These are phyloP conservation scores for Halophytophthora polymorphica DNA, from an alignment of 352 stramenopile species.

Conservation along the genomic window DNA sequence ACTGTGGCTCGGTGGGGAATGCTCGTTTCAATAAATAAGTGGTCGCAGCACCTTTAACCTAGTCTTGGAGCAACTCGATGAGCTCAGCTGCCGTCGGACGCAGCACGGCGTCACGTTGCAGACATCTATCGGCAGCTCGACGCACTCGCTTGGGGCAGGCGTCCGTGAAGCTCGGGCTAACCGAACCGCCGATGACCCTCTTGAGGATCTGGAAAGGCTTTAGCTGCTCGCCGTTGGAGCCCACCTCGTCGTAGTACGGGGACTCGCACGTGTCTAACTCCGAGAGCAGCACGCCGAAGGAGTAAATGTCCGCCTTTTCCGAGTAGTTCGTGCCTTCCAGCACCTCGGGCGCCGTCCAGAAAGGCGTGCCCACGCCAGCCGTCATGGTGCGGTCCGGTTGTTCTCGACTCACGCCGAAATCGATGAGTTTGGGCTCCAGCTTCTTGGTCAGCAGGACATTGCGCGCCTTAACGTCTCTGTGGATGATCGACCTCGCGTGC, in stretches of 20 bases:
- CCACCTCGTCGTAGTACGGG: constrained; percentile 17
- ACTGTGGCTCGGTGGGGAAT: too few species aligned
- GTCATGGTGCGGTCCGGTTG: constrained; percentile 38
- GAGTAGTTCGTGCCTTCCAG: constrained; percentile 56
- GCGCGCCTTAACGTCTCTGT: constrained; percentile 53
- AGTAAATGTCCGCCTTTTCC: constrained; percentile 74
- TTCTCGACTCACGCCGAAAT: constrained; percentile 53
- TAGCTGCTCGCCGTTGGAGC: constrained; percentile 12
- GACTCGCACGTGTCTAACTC: constrained; percentile 48
- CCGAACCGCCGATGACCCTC: constrained; percentile 35
- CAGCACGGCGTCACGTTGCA: constrained; percentile 34
- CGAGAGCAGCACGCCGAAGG: constrained; percentile 57
- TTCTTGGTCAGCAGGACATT: constrained; percentile 48
- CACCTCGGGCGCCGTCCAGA: constrained; percentile 72
- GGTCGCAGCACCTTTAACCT: too few species aligned
- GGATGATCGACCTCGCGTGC: constrained; percentile 49
- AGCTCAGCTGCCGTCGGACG: constrained; percentile 20
- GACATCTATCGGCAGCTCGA: constrained; percentile 31
- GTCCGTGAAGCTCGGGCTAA: constrained; percentile 39
- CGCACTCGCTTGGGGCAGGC: constrained; percentile 37
- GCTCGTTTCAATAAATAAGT: too few species aligned
- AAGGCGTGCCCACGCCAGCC: constrained; percentile 52
- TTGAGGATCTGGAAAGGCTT: constrained; percentile 49
- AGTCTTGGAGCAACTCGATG: constrained; percentile 10
- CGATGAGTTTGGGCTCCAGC: constrained; percentile 47